Percentiles rank a stretch among this genome's conserved stretches.
Conservation (phyloP, 257 asterid genomes). For the Craterostigma plantagineum region DNA sequence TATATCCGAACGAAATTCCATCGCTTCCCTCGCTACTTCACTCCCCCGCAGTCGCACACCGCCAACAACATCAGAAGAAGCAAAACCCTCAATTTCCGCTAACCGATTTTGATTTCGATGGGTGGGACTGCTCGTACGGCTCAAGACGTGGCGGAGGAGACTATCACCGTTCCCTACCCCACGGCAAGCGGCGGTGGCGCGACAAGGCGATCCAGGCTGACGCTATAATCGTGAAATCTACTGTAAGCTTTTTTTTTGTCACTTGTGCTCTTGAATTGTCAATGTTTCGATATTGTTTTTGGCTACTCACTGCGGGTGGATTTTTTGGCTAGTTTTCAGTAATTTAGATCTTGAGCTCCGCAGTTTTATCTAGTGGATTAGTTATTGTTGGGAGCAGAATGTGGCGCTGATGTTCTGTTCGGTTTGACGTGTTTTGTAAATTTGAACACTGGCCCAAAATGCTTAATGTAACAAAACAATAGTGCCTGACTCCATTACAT, state of each 20-base stretch:
- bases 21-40: conserved; percentile 65
- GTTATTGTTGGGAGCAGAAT: no score
- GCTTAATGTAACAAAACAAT: no score
- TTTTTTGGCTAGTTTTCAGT: no score
- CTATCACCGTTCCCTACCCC: conserved; percentile 65
- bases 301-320: background rate
- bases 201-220: conserved; percentile 23
- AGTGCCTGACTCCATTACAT: no score
- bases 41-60: conserved; percentile 13
- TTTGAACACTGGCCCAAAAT: no score
- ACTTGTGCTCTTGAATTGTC: conserved; percentile 11
- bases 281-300: conserved; percentile 4
- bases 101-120: background rate
- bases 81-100: no score
- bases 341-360: no score
- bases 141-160: conserved; percentile 9
- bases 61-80: no score
- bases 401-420: no score
- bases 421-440: no score
- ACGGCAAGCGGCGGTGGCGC: conserved; percentile 17
- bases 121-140: background rate
- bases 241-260: conserved; percentile 28
- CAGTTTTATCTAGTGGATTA: no score
- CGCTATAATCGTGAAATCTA: conserved; percentile 54
- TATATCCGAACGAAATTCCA: conserved; percentile 83